Evolutionary conservation across 768 basidiomycete species (phyloP).

Genomic region (Lactifluus subvellereus): DNA sequence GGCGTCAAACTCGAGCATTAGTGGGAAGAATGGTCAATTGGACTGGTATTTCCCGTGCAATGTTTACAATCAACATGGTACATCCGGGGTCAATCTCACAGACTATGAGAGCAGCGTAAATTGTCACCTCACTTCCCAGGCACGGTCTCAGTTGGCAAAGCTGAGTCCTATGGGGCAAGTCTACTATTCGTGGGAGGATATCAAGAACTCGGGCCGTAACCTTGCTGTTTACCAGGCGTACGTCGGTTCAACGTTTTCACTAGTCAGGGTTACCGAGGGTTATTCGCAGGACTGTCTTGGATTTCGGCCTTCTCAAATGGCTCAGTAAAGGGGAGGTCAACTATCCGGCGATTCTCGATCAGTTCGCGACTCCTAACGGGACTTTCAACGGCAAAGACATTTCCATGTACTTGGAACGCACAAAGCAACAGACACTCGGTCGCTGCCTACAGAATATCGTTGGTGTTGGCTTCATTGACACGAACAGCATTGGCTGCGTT

Average conservation of each 20-base stretch:
- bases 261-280: conserved; percentile 15
- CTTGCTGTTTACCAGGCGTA: conserved; percentile 93
- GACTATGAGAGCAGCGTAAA: conserved; percentile 56
- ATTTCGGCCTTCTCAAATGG: conserved; percentile 81
- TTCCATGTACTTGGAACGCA: conserved; percentile 77
- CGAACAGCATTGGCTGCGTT: conserved; percentile 90
- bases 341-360: conserved; percentile 79
- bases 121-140: conserved; percentile 62
- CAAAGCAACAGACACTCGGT: conserved; percentile 59
- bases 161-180: conserved; percentile 71
- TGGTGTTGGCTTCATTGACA: conserved; percentile 91
- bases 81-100: conserved; percentile 55
- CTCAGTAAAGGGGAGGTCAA: conserved; percentile 73
- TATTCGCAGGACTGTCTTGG: conserved; percentile 67
- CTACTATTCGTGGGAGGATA: conserved; percentile 89
- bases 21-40: conserved; percentile 50
- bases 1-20: conserved; percentile 64
- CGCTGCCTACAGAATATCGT: conserved; percentile 83
- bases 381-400: conserved; percentile 81
- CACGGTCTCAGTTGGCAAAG: conserved; percentile 47
- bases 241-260: conserved; percentile 32
- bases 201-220: conserved; percentile 62
- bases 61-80: conserved; percentile 68
- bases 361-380: conserved; percentile 60
- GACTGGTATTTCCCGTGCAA: conserved; percentile 99